These are phyloP conservation scores for Xylaria digitata DNA, from an alignment of 2,329 filamentous ascomycete genomes.

Conservation along the genomic window DNA sequence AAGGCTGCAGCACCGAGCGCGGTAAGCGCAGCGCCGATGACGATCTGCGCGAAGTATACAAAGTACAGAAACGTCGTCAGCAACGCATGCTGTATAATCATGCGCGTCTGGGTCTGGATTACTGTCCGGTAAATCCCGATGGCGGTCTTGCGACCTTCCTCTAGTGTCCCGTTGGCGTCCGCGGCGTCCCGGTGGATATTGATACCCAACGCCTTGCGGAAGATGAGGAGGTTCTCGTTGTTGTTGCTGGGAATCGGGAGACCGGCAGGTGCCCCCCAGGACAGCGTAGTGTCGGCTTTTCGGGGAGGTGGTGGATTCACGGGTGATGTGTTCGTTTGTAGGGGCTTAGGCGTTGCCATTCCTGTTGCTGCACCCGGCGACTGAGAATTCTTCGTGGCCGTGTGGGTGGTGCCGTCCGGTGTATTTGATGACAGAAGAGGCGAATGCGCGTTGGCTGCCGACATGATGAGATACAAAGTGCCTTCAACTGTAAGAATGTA, in stretches of 20 bases:
- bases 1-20: constrained; percentile 59
- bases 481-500: neutral
- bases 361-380: constrained; percentile 23
- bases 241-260: constrained; percentile 50
- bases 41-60: constrained; percentile 58
- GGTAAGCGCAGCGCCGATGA: constrained; percentile 61
- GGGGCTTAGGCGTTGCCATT: constrained; percentile 10
- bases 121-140: constrained; percentile 57
- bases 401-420: constrained; percentile 6
- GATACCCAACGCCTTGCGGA: constrained; percentile 59
- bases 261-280: constrained; percentile 54
- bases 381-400: constrained; percentile 13
- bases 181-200: constrained; percentile 46
- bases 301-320: constrained; percentile 21
- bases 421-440: constrained; percentile 10
- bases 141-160: constrained; percentile 51
- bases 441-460: constrained; percentile 1
- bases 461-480: constrained; percentile 12
- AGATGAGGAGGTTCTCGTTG: constrained; percentile 57
- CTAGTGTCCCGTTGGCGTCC: constrained; percentile 47
- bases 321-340: constrained; percentile 9
- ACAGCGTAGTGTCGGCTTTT: constrained; percentile 48
- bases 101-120: constrained; percentile 50
- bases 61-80: constrained; percentile 55
- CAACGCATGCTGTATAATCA: constrained; percentile 50